Base-by-base conservation (phyloP, 2,329 filamentous ascomycete genomes). In the Cytospora piceicola region DNA sequence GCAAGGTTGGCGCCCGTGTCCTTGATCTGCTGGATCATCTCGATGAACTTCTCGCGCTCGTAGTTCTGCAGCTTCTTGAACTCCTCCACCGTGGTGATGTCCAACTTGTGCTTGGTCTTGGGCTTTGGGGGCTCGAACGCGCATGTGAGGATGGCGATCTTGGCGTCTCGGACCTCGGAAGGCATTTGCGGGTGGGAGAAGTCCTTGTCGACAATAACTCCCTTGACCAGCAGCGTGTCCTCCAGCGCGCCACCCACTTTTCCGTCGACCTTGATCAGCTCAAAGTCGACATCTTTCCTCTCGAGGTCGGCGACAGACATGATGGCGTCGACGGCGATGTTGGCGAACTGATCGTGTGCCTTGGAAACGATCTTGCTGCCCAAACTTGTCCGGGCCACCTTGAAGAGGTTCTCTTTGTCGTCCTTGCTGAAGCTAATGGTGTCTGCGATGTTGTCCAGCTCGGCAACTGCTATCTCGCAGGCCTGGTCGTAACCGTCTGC, bases 181-280 rank as follows among this genome's bases (percentile, higher is more conserved):
- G 95, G 95, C 95, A 99, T 99, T 82, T 99, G 95, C 15, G 95
- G 95, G 79, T 99, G 95, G 42, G 95, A 98, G 79, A 99, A 99
- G 82, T 99, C 96, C 84, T 99, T 99, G 87, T 99, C 95, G 78
- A 99, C 87, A 77, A 99, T 96, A 71, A 99, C 95, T 77, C 95
- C 95, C 82, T 98, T 96, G 72, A 99, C 94, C 53, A 99, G 88
- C 34, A 98, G 81, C 7, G 94, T 92, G 79, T 99, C 95, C 79
- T 98, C 94, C 22, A 99, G 85, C 32, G 94, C 81, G 67, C 96
- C 95, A 72, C 95, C 95, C 42, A 98, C 93, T 84, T 99, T 99
- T 74, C 95, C 94, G 75, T 99, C 95, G 60, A 99, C 94, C 85
- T 99, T 99, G 83, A 99, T 99, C 72, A 99, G 82, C 82, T 99